phyloP scores from a whole-genome alignment of 805 yeast genomes.

The Pichia scutulata region DNA sequence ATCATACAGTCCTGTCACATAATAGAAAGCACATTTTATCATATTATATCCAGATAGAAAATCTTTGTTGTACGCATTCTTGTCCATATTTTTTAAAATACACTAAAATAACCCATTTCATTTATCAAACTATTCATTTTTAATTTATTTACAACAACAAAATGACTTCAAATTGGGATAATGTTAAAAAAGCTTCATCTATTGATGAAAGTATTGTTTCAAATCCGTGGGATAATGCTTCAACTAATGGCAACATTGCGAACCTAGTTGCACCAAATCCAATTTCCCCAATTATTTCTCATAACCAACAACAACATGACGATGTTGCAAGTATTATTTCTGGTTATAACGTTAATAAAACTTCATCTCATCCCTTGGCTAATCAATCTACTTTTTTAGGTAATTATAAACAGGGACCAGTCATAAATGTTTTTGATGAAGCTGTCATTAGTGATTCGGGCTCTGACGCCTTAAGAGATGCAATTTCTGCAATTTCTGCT shows the following conservation, averaged over 20 bases:
- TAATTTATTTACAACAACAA: background rate
- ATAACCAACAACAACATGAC: conserved; percentile 8
- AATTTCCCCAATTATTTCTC: conserved; percentile 11
- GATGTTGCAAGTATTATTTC: conserved; percentile 30
- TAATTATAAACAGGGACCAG: conserved; percentile 6
- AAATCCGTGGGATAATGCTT: conserved; percentile 25
- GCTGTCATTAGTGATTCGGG: conserved; percentile 26
- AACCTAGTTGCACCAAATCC: conserved; percentile 17
- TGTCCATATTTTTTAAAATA: background rate
- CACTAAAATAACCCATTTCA: background rate
- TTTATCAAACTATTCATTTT: background rate
- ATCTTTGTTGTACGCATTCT: background rate
- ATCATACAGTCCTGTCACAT: background rate
- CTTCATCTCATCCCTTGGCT: conserved; percentile 14
- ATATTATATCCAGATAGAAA: background rate
- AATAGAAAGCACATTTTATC: background rate
- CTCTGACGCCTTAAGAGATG: conserved; percentile 26
- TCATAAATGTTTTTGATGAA: conserved; percentile 18
- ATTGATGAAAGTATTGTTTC: conserved; percentile 23
- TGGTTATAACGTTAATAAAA: conserved; percentile 17
- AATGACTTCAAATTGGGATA: conserved; percentile 22
- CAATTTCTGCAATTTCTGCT: conserved; percentile 28
- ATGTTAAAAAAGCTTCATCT: conserved; percentile 11
- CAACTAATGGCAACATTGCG: conserved; percentile 14
- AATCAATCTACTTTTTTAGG: conserved; percentile 23